Evolutionary conservation across 441 rosid species (phyloP), one percentile per base, ranked within the genome.

Genomic region (Erysimum pusillum): DNA sequence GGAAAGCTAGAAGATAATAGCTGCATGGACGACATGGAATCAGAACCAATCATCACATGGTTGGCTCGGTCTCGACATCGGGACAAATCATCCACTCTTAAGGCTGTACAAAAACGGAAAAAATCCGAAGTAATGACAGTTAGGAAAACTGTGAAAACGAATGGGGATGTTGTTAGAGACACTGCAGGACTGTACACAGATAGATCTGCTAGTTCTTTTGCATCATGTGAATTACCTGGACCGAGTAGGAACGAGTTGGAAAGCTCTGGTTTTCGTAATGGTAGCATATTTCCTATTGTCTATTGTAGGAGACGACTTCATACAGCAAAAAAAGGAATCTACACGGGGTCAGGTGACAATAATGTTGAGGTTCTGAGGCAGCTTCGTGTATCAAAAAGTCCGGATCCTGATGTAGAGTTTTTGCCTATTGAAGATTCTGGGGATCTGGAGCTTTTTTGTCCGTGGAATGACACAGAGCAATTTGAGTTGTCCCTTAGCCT

Each of bases 21-120:
- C 69, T 75, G 73, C 79, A 70, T 70, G 57, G 87, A 87, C 41
- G 88, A 79, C 59, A 84, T 88, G 87, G 99, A 95, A 70, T 90
- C 99, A 13, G 95, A 88, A 73, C 99, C 98, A 54, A 95, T 95
- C 72, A 95, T 91, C 84, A 88, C 97, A 0, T 95, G 97, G 99
- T 74, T 95, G 87, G 83, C 96, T 46, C 89, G 91, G 71, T 85
- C 97, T 66, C 67, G 77, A 76, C 88, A 75, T 38, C 82, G 85
- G 52, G 83, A 83, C 67, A 91, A 91, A 80, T 80, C 94, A 68
- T 85, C 91, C 49, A 83, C 90, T 63, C 73, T 60, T 31, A 82
- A 28, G 75, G 83, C 85, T 76, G 71, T 71, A 51, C 86, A 88
- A 83, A 91, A 86, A 73, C 87, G 76, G 71, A 89, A 84, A 76